Conservation (phyloP, 176 grass and related monocot genomes). For the Pontederia crassipes region DNA sequence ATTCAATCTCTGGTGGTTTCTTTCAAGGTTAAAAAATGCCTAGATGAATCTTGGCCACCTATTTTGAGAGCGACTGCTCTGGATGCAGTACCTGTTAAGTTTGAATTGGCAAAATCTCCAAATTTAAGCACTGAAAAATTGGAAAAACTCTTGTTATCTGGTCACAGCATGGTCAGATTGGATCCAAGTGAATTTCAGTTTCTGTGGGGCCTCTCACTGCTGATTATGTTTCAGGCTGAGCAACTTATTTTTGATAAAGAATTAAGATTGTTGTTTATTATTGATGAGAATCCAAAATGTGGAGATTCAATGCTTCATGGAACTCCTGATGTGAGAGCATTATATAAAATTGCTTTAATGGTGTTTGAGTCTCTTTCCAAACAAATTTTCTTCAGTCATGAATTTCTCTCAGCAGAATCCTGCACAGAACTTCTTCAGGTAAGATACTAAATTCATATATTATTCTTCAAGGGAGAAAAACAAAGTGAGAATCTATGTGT, state of each 20-base stretch:
- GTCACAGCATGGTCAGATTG: slow-evolving; percentile 66
- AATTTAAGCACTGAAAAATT: slow-evolving; percentile 22
- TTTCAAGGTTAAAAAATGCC: slow-evolving; percentile 69
- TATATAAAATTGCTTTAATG: slow-evolving; percentile 43
- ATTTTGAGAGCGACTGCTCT: slow-evolving; percentile 75
- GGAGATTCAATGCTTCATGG: slow-evolving; percentile 27
- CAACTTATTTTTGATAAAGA: slow-evolving; percentile 22
- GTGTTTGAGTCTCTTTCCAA: slow-evolving; percentile 59
- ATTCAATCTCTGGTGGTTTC: slow-evolving; percentile 83
- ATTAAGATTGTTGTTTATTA: slow-evolving; percentile 33
- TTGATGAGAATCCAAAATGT: slow-evolving; percentile 25
- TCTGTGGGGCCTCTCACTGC: slow-evolving; percentile 66
- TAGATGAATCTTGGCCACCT: slow-evolving; percentile 71
- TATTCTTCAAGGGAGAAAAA: background rate
- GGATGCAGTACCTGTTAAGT: slow-evolving; percentile 55
- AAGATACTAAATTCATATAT: slow-evolving; percentile 10
- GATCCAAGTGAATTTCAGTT: slow-evolving; percentile 63
- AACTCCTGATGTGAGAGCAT: slow-evolving; percentile 36
- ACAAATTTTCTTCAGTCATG: slow-evolving; percentile 61
- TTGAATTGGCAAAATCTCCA: slow-evolving; percentile 33
- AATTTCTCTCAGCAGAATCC: slow-evolving; percentile 47
- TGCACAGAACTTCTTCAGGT: slow-evolving; percentile 84
- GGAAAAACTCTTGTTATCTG: slow-evolving; percentile 34
- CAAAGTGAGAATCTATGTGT: background rate
- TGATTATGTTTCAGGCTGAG: slow-evolving; percentile 54